Evolutionary conservation across 2,329 filamentous ascomycete species (phyloP).

Genomic region (Eutypella sp.): DNA sequence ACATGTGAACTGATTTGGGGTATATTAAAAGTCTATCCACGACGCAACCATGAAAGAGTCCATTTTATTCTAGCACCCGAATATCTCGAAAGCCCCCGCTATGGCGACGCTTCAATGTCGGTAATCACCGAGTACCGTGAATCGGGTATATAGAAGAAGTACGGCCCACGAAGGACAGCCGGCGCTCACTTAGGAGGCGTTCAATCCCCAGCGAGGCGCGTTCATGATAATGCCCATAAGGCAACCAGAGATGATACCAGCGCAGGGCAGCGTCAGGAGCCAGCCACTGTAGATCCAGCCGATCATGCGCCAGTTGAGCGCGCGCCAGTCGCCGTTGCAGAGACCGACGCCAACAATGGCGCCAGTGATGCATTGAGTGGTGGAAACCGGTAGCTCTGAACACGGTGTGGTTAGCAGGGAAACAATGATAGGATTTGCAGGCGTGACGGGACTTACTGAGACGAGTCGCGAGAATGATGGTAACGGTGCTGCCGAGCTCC

Average conservation of each 20-base stretch:
- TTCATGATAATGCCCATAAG: constrained; percentile 61
- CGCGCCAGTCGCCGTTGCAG: constrained; percentile 52
- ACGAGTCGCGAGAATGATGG: constrained; percentile 59
- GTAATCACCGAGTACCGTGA: neutral
- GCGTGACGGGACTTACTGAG: constrained; percentile 34
- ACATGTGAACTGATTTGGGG: too few species aligned
- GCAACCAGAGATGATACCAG: constrained; percentile 53
- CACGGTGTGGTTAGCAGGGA: neutral
- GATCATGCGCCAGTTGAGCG: constrained; percentile 61
- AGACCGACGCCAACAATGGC: constrained; percentile 59
- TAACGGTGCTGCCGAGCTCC: constrained; percentile 57
- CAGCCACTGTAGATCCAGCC: constrained; percentile 55
- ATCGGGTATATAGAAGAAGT: neutral
- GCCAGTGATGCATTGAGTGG: constrained; percentile 60
- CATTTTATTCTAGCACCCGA: too few species aligned
- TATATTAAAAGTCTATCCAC: too few species aligned
- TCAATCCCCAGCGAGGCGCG: constrained; percentile 44
- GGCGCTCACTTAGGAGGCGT: neutral
- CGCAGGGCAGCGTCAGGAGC: constrained; percentile 54
- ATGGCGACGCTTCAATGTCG: too few species aligned
- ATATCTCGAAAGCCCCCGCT: too few species aligned
- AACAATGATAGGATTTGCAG: neutral
- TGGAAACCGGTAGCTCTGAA: constrained; percentile 55
- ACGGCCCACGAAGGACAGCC: too few species aligned
- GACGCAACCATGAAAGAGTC: too few species aligned